These are phyloP conservation scores for Fusarium sp. DNA, from an alignment of 2,329 filamentous ascomycete genomes.

Conservation along the genomic window DNA sequence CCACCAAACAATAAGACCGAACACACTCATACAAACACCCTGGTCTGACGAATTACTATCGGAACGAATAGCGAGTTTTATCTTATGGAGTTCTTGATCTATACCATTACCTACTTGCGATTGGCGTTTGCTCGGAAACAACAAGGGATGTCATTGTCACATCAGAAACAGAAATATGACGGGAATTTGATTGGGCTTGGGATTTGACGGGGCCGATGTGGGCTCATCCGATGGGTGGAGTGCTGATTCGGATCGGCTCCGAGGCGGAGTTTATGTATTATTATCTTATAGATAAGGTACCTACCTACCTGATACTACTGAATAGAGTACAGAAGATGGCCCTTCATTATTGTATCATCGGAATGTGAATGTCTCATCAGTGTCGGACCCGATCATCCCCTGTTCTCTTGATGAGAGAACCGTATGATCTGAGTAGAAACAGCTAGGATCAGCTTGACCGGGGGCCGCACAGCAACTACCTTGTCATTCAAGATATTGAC, in stretches of 20 bases:
- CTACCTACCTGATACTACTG: neutral
- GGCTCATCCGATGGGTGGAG: neutral
- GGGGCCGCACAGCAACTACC: no score
- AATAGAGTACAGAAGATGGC: neutral
- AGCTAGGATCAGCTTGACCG: neutral
- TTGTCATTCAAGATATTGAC: neutral
- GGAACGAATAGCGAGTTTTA: slow-evolving; percentile 5
- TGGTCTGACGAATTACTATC: slow-evolving; percentile 12
- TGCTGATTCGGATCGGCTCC: slow-evolving; percentile 20
- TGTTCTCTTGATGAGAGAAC: neutral
- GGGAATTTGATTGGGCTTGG: neutral
- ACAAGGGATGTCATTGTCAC: neutral
- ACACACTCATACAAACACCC: neutral
- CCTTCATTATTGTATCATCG: neutral
- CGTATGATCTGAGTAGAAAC: neutral
- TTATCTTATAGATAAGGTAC: neutral
- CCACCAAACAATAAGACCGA: slow-evolving; percentile 31
- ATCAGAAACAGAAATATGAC: neutral
- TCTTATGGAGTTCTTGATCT: slow-evolving; percentile 12
- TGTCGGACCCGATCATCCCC: neutral
- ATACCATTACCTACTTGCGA: slow-evolving; percentile 29
- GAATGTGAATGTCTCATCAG: neutral
- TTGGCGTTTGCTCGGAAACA: slow-evolving; percentile 32
- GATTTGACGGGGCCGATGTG: slow-evolving; percentile 21
- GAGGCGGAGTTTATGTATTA: slow-evolving; percentile 7